Conservation (phyloP, 1,284 basidiomycete genomes). For the Phenoliferia sp. region DNA sequence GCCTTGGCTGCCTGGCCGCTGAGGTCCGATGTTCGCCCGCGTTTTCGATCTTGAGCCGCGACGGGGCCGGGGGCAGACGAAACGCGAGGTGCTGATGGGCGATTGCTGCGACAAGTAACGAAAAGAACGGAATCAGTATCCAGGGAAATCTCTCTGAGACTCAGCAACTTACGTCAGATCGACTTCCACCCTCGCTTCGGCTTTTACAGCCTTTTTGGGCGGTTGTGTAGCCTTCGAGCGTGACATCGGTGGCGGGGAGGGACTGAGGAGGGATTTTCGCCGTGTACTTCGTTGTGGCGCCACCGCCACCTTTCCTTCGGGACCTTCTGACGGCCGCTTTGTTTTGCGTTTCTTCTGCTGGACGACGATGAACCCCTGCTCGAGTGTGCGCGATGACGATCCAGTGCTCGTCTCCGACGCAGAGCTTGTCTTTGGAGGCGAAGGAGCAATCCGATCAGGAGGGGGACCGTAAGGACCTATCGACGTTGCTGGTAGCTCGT, state of each 20-base stretch:
- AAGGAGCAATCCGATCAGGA: not conserved
- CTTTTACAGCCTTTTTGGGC: not conserved
- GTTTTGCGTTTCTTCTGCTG: not conserved
- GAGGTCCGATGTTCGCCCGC: not conserved
- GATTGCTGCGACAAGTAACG: not conserved
- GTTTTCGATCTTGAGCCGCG: not conserved
- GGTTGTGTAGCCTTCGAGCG: not conserved
- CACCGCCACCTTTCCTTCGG: not conserved
- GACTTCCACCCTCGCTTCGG: not conserved
- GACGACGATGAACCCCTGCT: not conserved
- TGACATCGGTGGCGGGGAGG: not conserved
- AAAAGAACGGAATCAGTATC: not conserved
- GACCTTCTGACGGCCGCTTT: not conserved
- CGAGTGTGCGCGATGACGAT: not conserved
- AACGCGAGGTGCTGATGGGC: not conserved
- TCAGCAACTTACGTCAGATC: not conserved
- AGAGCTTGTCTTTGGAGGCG: not conserved
- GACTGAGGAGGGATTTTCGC: not conserved
- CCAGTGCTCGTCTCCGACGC: not conserved
- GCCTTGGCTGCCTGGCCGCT: not conserved
- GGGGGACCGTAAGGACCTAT: not conserved
- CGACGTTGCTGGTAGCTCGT: no score
- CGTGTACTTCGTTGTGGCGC: not conserved
- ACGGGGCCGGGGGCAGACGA: not conserved
- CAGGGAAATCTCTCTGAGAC: not conserved